These are phyloP conservation scores for Trapa bicornis DNA, from an alignment of 345 rosid species.

Conservation along the genomic window DNA sequence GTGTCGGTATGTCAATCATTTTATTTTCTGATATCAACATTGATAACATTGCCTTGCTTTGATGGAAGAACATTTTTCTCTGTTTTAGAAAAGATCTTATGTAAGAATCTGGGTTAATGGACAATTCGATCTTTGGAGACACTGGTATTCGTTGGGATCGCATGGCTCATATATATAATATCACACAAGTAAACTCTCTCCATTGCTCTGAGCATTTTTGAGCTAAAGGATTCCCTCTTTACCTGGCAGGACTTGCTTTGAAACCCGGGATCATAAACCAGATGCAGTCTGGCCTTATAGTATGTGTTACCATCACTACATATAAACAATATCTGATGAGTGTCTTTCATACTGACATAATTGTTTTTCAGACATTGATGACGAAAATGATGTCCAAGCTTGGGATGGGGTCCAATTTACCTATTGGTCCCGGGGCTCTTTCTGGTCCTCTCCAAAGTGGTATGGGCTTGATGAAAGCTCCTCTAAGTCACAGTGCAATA, in stretches of 20 bases:
- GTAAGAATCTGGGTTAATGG: background rate
- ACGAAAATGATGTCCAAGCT: conserved; percentile 51
- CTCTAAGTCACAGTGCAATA: conserved; percentile 25
- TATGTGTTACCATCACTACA: conserved; percentile 18
- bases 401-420: conserved; percentile 32
- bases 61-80: background rate
- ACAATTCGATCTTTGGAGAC: background rate
- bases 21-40: background rate
- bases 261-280: conserved; percentile 69
- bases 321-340: background rate
- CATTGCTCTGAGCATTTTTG: background rate
- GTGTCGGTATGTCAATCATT: conserved; percentile 37
- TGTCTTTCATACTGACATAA: conserved; percentile 11
- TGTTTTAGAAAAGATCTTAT: background rate
- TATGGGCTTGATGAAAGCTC: conserved; percentile 19
- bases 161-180: background rate
- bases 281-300: conserved; percentile 49
- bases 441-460: conserved; percentile 35
- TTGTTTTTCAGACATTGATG: conserved; percentile 34
- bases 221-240: conserved; percentile 1
- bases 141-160: background rate
- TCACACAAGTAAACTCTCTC: background rate
- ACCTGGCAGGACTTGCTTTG: conserved; percentile 62
- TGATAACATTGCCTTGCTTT: background rate
- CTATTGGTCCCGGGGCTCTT: conserved; percentile 25